Evolutionary conservation across 176 grass and related monocot species (phyloP), one percentile per base, ranked within the genome.

Genomic region (Aegilops umbellulata): DNA sequence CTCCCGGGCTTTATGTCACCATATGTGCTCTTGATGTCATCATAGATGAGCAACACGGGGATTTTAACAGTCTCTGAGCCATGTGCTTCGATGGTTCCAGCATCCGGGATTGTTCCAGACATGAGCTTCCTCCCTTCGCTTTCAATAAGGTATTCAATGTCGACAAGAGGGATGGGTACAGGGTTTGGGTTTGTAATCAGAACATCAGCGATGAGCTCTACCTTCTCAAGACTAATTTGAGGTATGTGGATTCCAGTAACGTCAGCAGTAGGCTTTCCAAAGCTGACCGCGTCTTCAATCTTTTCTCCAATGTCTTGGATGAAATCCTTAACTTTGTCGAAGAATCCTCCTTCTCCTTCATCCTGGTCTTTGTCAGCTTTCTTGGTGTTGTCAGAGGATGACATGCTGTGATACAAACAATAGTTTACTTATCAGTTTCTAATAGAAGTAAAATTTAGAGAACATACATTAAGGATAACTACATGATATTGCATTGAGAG

Each of bases 1-100:
- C 93, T 95, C 23, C 95, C 95, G 1, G 93, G 85, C 75, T 95
- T 82, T 74, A 98, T 95, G 29, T 98, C 94, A 6, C 81, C 68
- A 60, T 95, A 93, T 25, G 88, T 89, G 53, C 22, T 86, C 89
- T 85, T 92, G 35, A 94, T 94, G 46, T 95, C 91, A 63, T 96
- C 89, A 22, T 84, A 96, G 1, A 93, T 86, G 10, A 96, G 86
- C 29, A 88, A 13, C 22, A 91, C 70, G 27, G 90, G 86, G 11
- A 97, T 89, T 12, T 89, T 94, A 20, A 97, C 42, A 15, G 88
- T 90, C 60, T 97, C 90, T 11, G 86, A 92, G 29, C 90, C 94
- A 53, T 88, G 92, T 36, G 92, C 88, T 57, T 90, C 80, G 36
- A 97, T 94, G 22, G 92, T 92, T 39, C 94, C 94, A n/a, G 88